A percentile compares a stretch with the other conserved stretches of the same genome.
Evolutionary conservation across 768 basidiomycete genomes (phyloP).

Genomic region (Boletus subparvulus): DNA sequence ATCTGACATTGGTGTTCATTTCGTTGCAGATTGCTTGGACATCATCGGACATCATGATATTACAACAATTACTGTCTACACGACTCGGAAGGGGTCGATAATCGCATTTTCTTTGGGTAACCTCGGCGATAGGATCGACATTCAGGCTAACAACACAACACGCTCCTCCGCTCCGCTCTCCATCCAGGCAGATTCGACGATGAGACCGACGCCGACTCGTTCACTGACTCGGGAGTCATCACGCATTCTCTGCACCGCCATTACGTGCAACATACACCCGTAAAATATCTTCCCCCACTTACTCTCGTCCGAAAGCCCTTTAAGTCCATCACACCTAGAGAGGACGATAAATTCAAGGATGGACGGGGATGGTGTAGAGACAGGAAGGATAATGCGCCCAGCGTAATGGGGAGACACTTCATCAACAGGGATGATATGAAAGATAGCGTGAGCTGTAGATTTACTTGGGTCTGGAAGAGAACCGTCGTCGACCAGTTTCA

Average conservation of each 20-base stretch:
- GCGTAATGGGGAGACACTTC: background rate
- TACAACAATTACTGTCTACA: too few species aligned
- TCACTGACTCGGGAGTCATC: conserved; percentile 11
- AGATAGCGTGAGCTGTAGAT: conserved; percentile 5
- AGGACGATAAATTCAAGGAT: conserved; percentile 21
- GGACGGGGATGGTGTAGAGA: conserved; percentile 2
- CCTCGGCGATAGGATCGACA: background rate
- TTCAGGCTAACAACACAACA: conserved; percentile 12
- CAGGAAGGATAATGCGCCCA: conserved; percentile 20
- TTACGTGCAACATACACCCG: conserved; percentile 18
- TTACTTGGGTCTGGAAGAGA: background rate
- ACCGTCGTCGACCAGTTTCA: background rate
- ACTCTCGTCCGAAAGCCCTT: conserved; percentile 11
- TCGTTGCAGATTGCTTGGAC: too few species aligned
- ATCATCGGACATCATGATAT: too few species aligned
- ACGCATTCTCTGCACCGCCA: conserved; percentile 13
- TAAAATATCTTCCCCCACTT: conserved; percentile 11
- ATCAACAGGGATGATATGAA: conserved; percentile 6
- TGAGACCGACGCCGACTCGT: conserved; percentile 22
- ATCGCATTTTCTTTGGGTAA: too few species aligned
- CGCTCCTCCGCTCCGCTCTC: conserved; percentile 1
- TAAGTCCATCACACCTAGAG: conserved; percentile 4
- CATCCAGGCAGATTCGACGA: conserved; percentile 21
- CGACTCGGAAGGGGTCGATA: too few species aligned
- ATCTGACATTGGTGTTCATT: background rate